Evolutionary conservation across 2,329 filamentous ascomycete species (phyloP).

Genomic region (Shiraia bambusicola): DNA sequence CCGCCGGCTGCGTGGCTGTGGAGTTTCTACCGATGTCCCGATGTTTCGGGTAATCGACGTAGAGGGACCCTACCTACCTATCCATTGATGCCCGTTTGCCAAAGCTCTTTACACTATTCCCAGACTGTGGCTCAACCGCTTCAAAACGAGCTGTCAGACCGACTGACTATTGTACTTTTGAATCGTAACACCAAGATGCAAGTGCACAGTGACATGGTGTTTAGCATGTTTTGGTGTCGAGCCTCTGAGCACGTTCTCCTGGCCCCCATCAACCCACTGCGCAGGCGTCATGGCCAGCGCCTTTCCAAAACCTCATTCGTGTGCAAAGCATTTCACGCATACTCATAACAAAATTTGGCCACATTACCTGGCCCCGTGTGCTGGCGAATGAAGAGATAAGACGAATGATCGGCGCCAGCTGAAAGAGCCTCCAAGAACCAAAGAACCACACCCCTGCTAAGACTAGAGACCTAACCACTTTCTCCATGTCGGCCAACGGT

Average conservation of each 20-base stretch:
- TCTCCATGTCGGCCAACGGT: conserved; percentile 28
- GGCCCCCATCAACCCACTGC: conserved; percentile 14
- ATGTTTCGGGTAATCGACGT: conserved; percentile 25
- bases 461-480: conserved; percentile 30
- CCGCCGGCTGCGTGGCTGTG: conserved; percentile 2
- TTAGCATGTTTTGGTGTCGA: conserved; percentile 5
- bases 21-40: conserved; percentile 9
- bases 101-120: conserved; percentile 24
- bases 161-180: conserved; percentile 21
- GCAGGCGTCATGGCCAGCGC: conserved; percentile 8
- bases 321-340: conserved; percentile 12
- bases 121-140: conserved; percentile 29
- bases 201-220: conserved; percentile 19
- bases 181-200: conserved; percentile 16
- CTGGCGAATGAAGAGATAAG: conserved; percentile 25
- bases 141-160: conserved; percentile 27
- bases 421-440: conserved; percentile 35
- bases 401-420: conserved; percentile 29
- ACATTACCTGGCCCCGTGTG: conserved; percentile 19
- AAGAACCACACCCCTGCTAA: conserved; percentile 31
- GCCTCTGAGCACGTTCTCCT: conserved; percentile 15
- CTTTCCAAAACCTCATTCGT: conserved; percentile 6
- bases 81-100: conserved; percentile 13
- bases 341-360: conserved; percentile 18
- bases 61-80: conserved; percentile 16